These are phyloP conservation scores for Zea luxurians DNA, from an alignment of 176 grass and related monocot genomes.

Conservation along the genomic window DNA sequence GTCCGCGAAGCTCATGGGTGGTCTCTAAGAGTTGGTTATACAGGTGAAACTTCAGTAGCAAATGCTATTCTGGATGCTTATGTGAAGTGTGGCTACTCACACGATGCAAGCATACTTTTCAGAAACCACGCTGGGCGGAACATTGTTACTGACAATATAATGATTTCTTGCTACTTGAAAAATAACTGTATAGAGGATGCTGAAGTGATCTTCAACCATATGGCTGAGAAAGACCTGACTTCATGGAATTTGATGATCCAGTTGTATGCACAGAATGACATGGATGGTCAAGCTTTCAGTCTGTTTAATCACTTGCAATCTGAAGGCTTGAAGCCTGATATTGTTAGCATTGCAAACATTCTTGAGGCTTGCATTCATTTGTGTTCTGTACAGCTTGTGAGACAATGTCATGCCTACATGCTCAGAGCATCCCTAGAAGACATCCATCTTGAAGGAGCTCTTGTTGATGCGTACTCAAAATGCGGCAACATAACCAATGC, in stretches of 20 bases:
- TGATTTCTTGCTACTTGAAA: conserved; percentile 69
- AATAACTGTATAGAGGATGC: conserved; percentile 48
- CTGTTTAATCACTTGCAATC: conserved; percentile 57
- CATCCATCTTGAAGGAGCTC: conserved; percentile 57
- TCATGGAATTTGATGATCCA: conserved; percentile 72
- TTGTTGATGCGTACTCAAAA: conserved; percentile 66
- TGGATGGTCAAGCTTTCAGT: conserved; percentile 45
- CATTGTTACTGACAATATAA: conserved; percentile 57
- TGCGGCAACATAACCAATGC: conserved; percentile 61
- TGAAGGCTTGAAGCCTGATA: conserved; percentile 49
- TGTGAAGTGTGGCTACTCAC: conserved; percentile 57
- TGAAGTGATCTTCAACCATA: conserved; percentile 51
- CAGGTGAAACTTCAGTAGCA: conserved; percentile 42
- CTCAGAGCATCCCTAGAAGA: conserved; percentile 58
- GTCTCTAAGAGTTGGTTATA: conserved; percentile 54
- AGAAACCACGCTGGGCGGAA: conserved; percentile 43
- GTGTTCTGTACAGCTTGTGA: conserved; percentile 62
- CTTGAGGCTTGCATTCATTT: conserved; percentile 62
- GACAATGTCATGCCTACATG: conserved; percentile 67
- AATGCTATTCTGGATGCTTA: conserved; percentile 76
- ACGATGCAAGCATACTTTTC: conserved; percentile 47
- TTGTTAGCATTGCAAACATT: conserved; percentile 59
- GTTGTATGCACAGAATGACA: conserved; percentile 52
- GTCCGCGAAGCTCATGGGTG: conserved; percentile 62
- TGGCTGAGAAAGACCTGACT: conserved; percentile 63